phyloP scores from a whole-genome alignment of 192 early-diverging fungal genomes.

The Fimicolochytrium jonesii region DNA sequence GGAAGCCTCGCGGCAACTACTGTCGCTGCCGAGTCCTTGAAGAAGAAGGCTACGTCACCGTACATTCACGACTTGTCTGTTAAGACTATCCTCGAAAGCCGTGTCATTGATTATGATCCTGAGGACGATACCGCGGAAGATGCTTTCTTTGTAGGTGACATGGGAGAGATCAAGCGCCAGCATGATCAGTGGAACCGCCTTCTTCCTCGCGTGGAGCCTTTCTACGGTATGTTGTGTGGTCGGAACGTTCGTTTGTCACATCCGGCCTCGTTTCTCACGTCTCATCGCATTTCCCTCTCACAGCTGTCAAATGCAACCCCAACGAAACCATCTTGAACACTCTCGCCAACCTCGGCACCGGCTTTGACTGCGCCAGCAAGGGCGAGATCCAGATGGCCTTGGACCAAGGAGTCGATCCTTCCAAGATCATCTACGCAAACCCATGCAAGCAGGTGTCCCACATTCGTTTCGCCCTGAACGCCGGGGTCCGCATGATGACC shows the following conservation, averaged over 20 bases:
- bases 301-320: constrained; percentile 97
- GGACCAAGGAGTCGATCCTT: constrained; percentile 64
- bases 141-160: constrained; percentile 92
- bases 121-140: constrained; percentile 50
- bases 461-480: constrained; percentile 74
- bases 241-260: too few species aligned
- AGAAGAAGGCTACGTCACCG: too few species aligned
- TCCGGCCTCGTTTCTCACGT: neutral
- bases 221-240: constrained; percentile 78
- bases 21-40: too few species aligned
- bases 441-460: constrained; percentile 99
- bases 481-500: constrained; percentile 88
- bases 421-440: constrained; percentile 93
- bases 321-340: constrained; percentile 80
- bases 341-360: constrained; percentile 74
- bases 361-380: constrained; percentile 98
- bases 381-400: constrained; percentile 83
- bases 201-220: constrained; percentile 92
- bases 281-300: too few species aligned
- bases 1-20: too few species aligned
- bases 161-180: constrained; percentile 89
- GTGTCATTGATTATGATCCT: constrained; percentile 23
- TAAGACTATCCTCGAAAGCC: constrained; percentile 24
- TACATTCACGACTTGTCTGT: too few species aligned
- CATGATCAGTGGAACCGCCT: constrained; percentile 73